These are phyloP conservation scores for Jatropha podagrica DNA, from an alignment of 441 rosid genomes.

Conservation along the genomic window DNA sequence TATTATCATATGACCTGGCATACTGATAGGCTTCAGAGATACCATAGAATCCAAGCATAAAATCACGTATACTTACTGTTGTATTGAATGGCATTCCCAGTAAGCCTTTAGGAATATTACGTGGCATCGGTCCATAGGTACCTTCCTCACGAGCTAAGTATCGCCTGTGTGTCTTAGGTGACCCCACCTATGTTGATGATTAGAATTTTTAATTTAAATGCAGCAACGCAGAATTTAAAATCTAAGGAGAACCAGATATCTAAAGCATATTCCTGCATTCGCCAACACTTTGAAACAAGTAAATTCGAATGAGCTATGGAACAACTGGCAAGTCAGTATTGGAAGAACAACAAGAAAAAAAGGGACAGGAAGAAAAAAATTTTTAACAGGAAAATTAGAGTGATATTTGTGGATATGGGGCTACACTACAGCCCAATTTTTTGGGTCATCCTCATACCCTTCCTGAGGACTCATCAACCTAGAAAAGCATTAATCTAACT, in stretches of 20 bases:
- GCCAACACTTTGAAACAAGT: not conserved
- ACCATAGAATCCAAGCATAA: slow-evolving; percentile 3
- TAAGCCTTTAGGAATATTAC: slow-evolving; percentile 80
- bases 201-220: slow-evolving; percentile 4
- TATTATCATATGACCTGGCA: slow-evolving; percentile 15
- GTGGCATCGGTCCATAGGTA: slow-evolving; percentile 96
- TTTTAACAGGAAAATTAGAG: not conserved
- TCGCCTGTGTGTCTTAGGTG: slow-evolving; percentile 92
- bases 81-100: slow-evolving; percentile 97
- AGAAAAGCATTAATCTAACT: too few relatives aligned
- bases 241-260: not conserved
- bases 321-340: not conserved
- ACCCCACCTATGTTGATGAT: slow-evolving; percentile 57
- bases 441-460: not conserved
- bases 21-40: slow-evolving; percentile 15
- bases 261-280: not conserved
- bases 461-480: not conserved
- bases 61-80: slow-evolving; percentile 50
- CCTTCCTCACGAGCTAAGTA: slow-evolving; percentile 83
- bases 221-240: not conserved
- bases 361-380: not conserved
- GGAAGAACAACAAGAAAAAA: not conserved
- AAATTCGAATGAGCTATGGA: not conserved
- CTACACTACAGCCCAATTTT: not conserved
- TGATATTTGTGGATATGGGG: not conserved